Conservation (phyloP, 2,329 filamentous ascomycete genomes). For the Nemania diffusa region DNA sequence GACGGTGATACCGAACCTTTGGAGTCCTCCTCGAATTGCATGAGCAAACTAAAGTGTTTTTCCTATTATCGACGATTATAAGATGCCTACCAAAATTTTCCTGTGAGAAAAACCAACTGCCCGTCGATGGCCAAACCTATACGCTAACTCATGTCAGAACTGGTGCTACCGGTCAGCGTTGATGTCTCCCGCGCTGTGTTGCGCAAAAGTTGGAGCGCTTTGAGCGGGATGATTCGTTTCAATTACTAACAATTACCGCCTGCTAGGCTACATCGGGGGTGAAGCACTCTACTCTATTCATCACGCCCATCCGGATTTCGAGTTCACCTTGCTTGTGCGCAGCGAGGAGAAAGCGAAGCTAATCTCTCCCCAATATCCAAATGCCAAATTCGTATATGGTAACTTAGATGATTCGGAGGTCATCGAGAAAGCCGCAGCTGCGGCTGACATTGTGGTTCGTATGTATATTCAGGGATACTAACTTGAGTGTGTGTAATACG, state of each 20-base stretch:
- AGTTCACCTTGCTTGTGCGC: slow-evolving; percentile 59
- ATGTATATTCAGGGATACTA: slow-evolving; percentile 39
- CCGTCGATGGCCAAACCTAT: not conserved
- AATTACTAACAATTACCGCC: slow-evolving; percentile 15
- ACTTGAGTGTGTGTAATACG: not conserved
- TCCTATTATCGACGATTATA: slow-evolving; percentile 2
- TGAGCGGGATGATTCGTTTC: not conserved
- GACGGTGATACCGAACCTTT: not conserved
- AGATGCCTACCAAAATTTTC: slow-evolving; percentile 56
- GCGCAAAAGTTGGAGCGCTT: not conserved
- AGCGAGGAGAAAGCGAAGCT: slow-evolving; percentile 56
- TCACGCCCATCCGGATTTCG: slow-evolving; percentile 58
- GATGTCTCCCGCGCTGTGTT: not conserved
- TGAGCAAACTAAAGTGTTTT: not conserved
- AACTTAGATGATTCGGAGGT: slow-evolving; percentile 57
- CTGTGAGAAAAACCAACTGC: slow-evolving; percentile 49
- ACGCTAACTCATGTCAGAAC: slow-evolving; percentile 49
- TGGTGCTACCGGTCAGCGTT: slow-evolving; percentile 55
- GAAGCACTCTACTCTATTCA: slow-evolving; percentile 58
- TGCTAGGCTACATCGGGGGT: slow-evolving; percentile 63
- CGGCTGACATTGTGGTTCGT: slow-evolving; percentile 64
- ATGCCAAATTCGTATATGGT: slow-evolving; percentile 61
- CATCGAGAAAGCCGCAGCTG: slow-evolving; percentile 62
- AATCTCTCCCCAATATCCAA: slow-evolving; percentile 59
- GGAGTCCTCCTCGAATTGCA: not conserved